phyloP scores from a whole-genome alignment of 2,329 filamentous ascomycete species.

The Beauveria australis region DNA sequence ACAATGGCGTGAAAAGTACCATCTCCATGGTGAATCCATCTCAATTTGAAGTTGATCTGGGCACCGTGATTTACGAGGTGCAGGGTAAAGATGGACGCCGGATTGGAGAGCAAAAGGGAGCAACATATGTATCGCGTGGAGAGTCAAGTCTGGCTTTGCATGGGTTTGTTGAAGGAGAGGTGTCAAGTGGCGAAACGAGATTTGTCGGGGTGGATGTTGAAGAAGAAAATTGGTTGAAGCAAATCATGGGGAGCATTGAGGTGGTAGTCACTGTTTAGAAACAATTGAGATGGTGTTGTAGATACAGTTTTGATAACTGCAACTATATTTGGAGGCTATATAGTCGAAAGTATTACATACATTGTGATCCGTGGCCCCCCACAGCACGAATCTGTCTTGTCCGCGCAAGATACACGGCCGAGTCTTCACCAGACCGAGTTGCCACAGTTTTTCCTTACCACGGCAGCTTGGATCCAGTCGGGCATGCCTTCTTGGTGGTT shows the following conservation, averaged over 20 bases:
- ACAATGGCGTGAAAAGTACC: background rate
- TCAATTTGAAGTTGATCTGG: slow-evolving; percentile 8
- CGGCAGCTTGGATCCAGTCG: slow-evolving; percentile 9
- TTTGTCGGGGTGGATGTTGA: slow-evolving; percentile 6
- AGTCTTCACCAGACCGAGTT: too few species aligned
- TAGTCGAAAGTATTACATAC: background rate
- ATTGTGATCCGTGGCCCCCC: background rate
- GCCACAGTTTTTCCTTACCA: background rate
- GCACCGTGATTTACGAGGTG: slow-evolving; percentile 4
- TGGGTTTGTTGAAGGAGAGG: background rate
- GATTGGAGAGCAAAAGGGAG: slow-evolving; percentile 2
- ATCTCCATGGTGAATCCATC: slow-evolving; percentile 1
- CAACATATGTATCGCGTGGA: background rate
- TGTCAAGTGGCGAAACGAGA: background rate
- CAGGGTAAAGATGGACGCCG: background rate
- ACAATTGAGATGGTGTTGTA: background rate
- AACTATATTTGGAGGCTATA: background rate
- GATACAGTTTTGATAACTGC: background rate
- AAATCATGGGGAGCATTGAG: background rate
- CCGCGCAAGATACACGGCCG: background rate
- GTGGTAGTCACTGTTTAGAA: background rate
- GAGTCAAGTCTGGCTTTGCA: background rate
- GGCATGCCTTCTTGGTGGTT: slow-evolving; percentile 8
- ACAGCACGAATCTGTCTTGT: background rate
- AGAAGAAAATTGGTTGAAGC: slow-evolving; percentile 5